Conservation (phyloP, 768 basidiomycete species). For the Collybia mongolica region DNA sequence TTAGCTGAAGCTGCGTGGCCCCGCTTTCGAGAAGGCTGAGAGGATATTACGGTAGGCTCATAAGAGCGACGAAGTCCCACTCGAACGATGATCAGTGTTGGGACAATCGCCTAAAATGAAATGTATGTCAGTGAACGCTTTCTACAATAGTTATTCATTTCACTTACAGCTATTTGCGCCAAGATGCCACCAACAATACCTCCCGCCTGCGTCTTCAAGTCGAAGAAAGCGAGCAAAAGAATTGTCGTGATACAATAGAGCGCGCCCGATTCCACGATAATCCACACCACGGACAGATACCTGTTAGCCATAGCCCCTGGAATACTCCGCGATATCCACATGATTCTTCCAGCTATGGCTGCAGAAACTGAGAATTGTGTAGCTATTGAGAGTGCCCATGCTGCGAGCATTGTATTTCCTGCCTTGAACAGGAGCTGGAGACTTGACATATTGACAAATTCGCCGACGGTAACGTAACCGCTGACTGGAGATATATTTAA, state of each 20-base stretch:
- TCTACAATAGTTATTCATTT: too few species aligned
- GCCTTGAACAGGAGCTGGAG: neutral
- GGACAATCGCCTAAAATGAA: too few species aligned
- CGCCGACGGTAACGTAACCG: too few species aligned
- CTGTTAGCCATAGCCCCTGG: neutral
- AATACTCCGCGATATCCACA: constrained; percentile 2
- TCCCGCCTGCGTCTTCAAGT: constrained; percentile 10
- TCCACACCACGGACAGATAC: constrained; percentile 11
- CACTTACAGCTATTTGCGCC: constrained; percentile 16
- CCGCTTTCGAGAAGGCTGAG: too few species aligned
- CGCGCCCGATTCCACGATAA: constrained; percentile 16
- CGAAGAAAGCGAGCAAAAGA: constrained; percentile 12
- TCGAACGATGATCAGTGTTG: too few species aligned
- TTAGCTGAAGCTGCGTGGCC: too few species aligned
- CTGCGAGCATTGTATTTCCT: neutral
- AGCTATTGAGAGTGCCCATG: neutral
- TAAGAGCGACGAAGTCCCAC: too few species aligned
- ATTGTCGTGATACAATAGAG: constrained; percentile 13
- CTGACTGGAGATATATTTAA: too few species aligned
- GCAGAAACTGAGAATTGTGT: neutral
- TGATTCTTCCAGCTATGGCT: constrained; percentile 8
- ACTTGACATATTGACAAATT: too few species aligned
- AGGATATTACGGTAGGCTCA: too few species aligned
- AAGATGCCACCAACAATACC: constrained; percentile 8
- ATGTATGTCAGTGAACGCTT: too few species aligned